phyloP scores from a whole-genome alignment of 805 yeast genomes.

The Metschnikowia kunwiensis region DNA sequence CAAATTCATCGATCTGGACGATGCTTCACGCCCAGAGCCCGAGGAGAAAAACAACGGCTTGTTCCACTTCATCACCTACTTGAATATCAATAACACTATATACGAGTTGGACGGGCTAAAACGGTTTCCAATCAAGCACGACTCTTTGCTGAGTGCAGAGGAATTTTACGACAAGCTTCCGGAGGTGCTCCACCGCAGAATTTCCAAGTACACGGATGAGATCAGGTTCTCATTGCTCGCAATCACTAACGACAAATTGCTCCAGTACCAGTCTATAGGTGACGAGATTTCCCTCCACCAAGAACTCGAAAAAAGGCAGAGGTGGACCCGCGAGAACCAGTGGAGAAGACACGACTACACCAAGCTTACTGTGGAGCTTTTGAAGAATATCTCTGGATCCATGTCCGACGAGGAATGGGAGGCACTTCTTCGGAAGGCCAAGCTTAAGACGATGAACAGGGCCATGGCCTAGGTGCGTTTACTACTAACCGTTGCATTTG shows the following conservation, averaged over 20 bases:
- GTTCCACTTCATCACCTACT: conserved; percentile 60
- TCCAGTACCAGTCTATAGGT: conserved; percentile 32
- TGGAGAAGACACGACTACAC: conserved; percentile 53
- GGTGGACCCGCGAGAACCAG: conserved; percentile 53
- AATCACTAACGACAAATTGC: conserved; percentile 49
- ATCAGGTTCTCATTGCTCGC: conserved; percentile 56
- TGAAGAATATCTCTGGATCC: conserved; percentile 38
- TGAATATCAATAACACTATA: conserved; percentile 41
- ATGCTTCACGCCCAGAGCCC: conserved; percentile 17
- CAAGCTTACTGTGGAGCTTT: conserved; percentile 46
- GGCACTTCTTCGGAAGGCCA: conserved; percentile 24
- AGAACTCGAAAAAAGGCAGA: conserved; percentile 47
- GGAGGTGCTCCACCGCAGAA: conserved; percentile 44
- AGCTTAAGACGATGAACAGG: conserved; percentile 15
- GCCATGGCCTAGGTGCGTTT: neutral
- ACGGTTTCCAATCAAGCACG: conserved; percentile 52
- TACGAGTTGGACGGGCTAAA: conserved; percentile 66
- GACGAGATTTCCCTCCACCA: conserved; percentile 36
- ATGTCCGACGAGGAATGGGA: conserved; percentile 41
- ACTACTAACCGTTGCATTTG: too few relatives aligned
- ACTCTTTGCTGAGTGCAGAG: conserved; percentile 34
- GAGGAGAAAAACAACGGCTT: conserved; percentile 48
- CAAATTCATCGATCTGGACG: conserved; percentile 47
- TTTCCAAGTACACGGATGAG: conserved; percentile 46
- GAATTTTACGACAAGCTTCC: conserved; percentile 45